Conservation (phyloP, 2,329 filamentous ascomycete species). For the Colletotrichum lini region DNA sequence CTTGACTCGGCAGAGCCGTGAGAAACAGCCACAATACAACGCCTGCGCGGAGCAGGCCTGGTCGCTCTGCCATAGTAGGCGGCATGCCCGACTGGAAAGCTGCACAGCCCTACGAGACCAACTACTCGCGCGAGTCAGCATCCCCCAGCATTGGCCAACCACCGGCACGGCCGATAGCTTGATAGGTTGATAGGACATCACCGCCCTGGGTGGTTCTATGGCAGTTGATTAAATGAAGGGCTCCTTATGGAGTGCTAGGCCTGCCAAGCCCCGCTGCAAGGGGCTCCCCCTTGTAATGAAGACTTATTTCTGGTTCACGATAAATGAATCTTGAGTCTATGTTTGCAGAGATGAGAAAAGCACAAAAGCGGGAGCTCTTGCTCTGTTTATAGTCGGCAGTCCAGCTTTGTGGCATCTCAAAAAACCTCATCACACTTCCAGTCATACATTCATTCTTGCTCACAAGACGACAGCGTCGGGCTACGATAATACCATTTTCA, state of each 20-base stretch:
- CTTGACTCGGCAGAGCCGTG: neutral
- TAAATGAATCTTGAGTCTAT: too few relatives aligned
- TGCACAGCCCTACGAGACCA: neutral
- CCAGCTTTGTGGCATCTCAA: neutral
- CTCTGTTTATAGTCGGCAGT: too few relatives aligned
- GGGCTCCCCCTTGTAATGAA: neutral
- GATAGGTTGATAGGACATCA: neutral
- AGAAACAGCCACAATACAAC: neutral
- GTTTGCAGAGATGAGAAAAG: neutral
- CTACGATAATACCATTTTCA: neutral
- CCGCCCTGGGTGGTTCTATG: neutral
- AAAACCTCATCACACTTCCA: neutral
- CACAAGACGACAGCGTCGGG: neutral
- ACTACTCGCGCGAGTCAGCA: neutral
- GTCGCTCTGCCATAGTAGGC: too few relatives aligned
- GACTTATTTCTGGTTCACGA: neutral
- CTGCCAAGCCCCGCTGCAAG: neutral
- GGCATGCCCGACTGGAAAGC: neutral
- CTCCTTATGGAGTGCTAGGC: neutral
- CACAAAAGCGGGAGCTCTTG: neutral
- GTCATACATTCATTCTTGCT: too few relatives aligned
- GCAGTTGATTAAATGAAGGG: slow-evolving; percentile 10
- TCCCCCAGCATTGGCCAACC: neutral
- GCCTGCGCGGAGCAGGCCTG: neutral
- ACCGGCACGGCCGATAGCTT: neutral